These are phyloP conservation scores for Lactarius deliciosus DNA, from an alignment of 768 basidiomycete species.

Conservation along the genomic window DNA sequence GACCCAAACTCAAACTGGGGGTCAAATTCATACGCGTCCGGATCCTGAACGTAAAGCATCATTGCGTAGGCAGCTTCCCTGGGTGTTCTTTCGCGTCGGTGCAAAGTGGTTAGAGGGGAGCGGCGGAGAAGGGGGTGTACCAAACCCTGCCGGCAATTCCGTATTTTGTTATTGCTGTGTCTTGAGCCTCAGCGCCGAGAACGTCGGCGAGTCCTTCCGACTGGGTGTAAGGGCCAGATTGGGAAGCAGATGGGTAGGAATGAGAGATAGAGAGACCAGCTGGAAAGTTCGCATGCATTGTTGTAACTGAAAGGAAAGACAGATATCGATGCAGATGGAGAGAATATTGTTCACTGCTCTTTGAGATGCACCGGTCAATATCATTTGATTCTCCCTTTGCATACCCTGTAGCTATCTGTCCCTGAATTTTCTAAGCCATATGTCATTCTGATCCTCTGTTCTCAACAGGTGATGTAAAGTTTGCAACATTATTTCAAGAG, in stretches of 20 bases:
- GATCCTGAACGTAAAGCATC: conserved; percentile 51
- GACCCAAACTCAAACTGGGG: conserved; percentile 47
- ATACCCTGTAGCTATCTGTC: too few species aligned
- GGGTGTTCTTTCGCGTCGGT: conserved; percentile 19
- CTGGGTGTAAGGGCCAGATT: background rate
- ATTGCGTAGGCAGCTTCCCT: conserved; percentile 78
- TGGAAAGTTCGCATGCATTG: conserved; percentile 20
- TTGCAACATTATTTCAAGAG: too few species aligned
- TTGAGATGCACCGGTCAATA: too few species aligned
- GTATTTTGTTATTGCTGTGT: conserved; percentile 61
- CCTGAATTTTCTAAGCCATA: too few species aligned
- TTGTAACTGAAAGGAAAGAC: background rate
- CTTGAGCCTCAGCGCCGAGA: conserved; percentile 45
- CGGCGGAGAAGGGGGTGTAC: conserved; percentile 40
- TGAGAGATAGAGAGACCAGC: conserved; percentile 24
- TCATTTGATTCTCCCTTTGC: too few species aligned
- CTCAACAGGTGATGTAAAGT: too few species aligned
- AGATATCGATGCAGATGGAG: background rate
- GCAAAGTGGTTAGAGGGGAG: conserved; percentile 44
- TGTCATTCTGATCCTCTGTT: too few species aligned
- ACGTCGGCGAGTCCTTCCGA: background rate
- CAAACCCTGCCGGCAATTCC: conserved; percentile 87
- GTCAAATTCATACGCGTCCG: conserved; percentile 47
- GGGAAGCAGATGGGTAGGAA: conserved; percentile 7
- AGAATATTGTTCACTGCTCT: too few species aligned